Evolutionary conservation across 208 protist species (phyloP).

Genomic region (Phytomonas sp.): DNA sequence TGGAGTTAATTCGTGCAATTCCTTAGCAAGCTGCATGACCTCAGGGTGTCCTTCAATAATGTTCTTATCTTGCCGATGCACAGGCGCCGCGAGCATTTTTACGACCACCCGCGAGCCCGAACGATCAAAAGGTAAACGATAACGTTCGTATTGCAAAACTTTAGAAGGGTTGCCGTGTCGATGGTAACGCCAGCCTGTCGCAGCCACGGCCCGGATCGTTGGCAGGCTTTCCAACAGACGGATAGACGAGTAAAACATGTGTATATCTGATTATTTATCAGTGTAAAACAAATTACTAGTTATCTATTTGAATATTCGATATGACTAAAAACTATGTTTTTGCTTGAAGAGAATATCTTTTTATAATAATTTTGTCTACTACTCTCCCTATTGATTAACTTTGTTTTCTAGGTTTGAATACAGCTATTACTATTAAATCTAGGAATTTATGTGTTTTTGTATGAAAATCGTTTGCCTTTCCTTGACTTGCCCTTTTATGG

Average conservation of each 20-base stretch:
- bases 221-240: constrained; percentile 22
- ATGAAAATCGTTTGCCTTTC: neutral
- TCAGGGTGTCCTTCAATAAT: constrained; percentile 84
- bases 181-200: constrained; percentile 84
- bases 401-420: constrained; percentile 1
- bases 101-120: constrained; percentile 82
- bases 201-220: constrained; percentile 65
- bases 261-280: neutral
- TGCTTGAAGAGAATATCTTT: neutral
- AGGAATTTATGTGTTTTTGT: neutral
- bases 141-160: constrained; percentile 83
- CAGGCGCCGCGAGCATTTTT: constrained; percentile 92
- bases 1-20: constrained; percentile 3
- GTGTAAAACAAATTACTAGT: constrained; percentile 3
- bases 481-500: neutral
- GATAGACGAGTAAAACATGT: constrained; percentile 9
- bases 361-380: neutral
- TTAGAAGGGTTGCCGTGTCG: constrained; percentile 55
- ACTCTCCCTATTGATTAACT: neutral
- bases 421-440: neutral
- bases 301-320: constrained; percentile 2
- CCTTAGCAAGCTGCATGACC: constrained; percentile 9
- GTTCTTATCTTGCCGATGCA: constrained; percentile 95
- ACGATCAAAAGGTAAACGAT: constrained; percentile 79
- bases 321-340: constrained; percentile 1